phyloP scores from a whole-genome alignment of 1,139 yeast genomes.

The Geotrichum klebahnii region DNA sequence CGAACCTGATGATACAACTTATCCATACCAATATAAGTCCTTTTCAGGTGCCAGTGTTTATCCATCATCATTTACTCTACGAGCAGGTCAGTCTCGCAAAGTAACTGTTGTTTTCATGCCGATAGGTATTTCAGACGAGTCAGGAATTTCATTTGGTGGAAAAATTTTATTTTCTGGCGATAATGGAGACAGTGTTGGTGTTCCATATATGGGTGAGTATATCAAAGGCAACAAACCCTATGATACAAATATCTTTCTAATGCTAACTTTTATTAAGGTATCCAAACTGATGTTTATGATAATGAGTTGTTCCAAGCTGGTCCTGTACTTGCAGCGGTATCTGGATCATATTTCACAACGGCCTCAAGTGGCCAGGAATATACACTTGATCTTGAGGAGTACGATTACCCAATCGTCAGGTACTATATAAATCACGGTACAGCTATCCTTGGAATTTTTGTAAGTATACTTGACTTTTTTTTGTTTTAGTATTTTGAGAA shows the following conservation, averaged over 20 bases:
- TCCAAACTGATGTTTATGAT: constrained; percentile 11
- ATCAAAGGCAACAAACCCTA: not conserved
- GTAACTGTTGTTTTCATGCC: constrained; percentile 1
- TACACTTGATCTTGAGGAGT: not conserved
- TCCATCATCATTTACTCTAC: not conserved
- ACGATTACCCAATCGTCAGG: constrained; percentile 1
- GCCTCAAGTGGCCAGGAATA: not conserved
- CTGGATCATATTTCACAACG: not conserved
- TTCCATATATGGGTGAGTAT: constrained; percentile 28
- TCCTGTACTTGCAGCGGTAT: not conserved
- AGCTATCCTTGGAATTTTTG: constrained; percentile 8
- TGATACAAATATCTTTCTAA: not conserved
- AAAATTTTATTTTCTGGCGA: constrained; percentile 25
- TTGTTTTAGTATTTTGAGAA: no score
- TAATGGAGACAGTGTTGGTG: constrained; percentile 23
- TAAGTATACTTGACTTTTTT: constrained; percentile 5
- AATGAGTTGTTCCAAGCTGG: not conserved
- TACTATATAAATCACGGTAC: constrained; percentile 8
- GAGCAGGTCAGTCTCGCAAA: constrained; percentile 6
- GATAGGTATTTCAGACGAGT: not conserved
- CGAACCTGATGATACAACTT: constrained; percentile 17
- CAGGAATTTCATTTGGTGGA: constrained; percentile 20
- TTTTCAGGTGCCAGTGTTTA: not conserved
- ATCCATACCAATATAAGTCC: not conserved
- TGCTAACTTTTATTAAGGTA: constrained; percentile 2